phyloP scores from a whole-genome alignment of 2,329 filamentous ascomycete genomes.

The Sordariomycetes sp. region DNA sequence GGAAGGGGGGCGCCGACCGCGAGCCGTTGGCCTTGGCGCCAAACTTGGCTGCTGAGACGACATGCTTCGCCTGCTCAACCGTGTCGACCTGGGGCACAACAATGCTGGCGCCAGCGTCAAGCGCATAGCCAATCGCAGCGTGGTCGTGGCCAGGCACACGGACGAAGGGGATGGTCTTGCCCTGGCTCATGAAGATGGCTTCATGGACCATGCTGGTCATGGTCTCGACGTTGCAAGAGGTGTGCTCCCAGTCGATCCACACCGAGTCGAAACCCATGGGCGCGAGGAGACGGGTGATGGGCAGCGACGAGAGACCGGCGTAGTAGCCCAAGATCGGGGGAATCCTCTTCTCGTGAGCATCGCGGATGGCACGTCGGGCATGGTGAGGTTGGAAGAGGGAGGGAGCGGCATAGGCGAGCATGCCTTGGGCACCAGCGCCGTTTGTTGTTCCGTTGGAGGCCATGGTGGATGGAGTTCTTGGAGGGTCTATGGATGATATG shows the following conservation, averaged over 20 bases:
- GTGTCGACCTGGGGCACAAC: constrained; percentile 35
- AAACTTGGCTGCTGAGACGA: constrained; percentile 32
- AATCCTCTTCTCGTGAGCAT: constrained; percentile 35
- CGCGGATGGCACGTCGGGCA: constrained; percentile 32
- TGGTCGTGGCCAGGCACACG: constrained; percentile 36
- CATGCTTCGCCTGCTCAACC: constrained; percentile 32
- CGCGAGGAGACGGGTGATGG: constrained; percentile 28
- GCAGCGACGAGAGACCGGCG: constrained; percentile 26
- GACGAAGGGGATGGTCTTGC: constrained; percentile 33
- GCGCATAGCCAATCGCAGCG: constrained; percentile 33
- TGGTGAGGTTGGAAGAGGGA: constrained; percentile 37
- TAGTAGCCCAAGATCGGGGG: constrained; percentile 32
- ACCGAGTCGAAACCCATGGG: constrained; percentile 32
- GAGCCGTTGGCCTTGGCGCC: constrained; percentile 27
- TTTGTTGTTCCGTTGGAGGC: background rate
- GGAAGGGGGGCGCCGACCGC: constrained; percentile 35
- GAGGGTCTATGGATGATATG: too few relatives aligned
- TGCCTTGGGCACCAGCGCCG: too few relatives aligned
- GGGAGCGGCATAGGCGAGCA: constrained; percentile 30
- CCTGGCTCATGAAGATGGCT: constrained; percentile 34
- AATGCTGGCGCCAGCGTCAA: constrained; percentile 38
- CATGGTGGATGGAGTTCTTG: background rate
- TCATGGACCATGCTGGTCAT: constrained; percentile 38
- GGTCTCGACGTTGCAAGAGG: constrained; percentile 34
- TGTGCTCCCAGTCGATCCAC: constrained; percentile 40